Evolutionary conservation across 73 alveolate species (phyloP), one percentile per base, ranked within the genome.

Genomic region (Paraurostyla sp.): DNA sequence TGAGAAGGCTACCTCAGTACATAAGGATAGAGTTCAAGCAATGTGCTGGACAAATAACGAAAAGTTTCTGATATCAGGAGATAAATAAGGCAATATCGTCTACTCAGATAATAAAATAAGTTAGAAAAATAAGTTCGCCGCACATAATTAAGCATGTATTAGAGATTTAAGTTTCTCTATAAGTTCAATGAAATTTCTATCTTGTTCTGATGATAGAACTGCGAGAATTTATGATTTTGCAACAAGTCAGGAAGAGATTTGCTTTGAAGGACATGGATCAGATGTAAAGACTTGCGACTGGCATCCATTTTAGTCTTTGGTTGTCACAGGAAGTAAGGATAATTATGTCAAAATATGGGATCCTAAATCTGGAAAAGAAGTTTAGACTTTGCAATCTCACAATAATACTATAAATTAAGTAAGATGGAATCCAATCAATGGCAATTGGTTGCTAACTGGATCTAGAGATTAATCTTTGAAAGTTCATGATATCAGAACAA

Each of bases 281-380:
- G 98, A 95, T 71, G 99, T 97, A 6, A 95, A 93, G 89, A 89
- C 98, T 81, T 97, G 99, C 84, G 98, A 93, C 29, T 97, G 99
- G 99, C 98, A 97, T 84, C 99, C 99, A 11, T 87, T 89, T 76
- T 83, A 91, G 30, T 92, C 93, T 22, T 54, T 94, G 58, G 95
- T 97, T 0, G 97, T 93, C 30, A 92, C 98, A 0, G 99, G 98
- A 30, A 93, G 97, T 50, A 97, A 96, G 87, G 99, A 97, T 80
- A 96, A 94, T 40, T 86, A 87, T 60, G 93, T 97, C 32, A 92
- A 93, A 76, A 51, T 97, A 11, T 97, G 99, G 99, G 99, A 97
- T 71, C 99, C 99, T 0, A 54, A 94, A 48, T 75, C 94, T 23
- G 96, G 97, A 9, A 92, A 90, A 51, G 98, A 92, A 71, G 89